Evolutionary conservation across 495 filamentous ascomycete genomes (phyloP), one percentile per base, ranked within the genome.

Genomic region (Baudoinia panamericana): DNA sequence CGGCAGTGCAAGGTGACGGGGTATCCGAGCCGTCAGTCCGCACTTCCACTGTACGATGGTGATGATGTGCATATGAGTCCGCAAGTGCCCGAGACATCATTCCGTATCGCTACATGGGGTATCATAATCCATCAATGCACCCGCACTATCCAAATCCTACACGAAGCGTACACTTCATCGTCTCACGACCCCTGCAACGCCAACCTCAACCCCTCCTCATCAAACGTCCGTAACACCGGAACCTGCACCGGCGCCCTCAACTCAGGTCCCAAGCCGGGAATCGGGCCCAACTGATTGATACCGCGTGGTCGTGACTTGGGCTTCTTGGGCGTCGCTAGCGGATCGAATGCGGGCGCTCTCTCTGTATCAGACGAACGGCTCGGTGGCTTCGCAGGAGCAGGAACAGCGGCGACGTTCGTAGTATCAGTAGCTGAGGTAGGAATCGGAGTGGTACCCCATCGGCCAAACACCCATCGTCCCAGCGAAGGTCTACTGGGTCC

Each of bases 401-500:
- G 4, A 16, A 17, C 4, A 31, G 23, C 30, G 8, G 18, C 11
- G 12, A 23, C 11, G 34, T 8, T 26, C 8, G 36, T 13, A 15
- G 40, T 16, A 6, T 30, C 20, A 10, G 34, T 30, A n/a, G 30
- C 15, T 26, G 48, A 19, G 11, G 49, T 36, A 8, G 53, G 42
- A 6, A 48, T 36, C 18, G 59, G 55, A 19, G 52, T 48, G 20
- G 39, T 41, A 13, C 60, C 57, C 60, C 60, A 61, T 19, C 55
- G 53, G 1, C 55, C 56, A 17, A 52, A 56, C 6, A 61, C 54
- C 58, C 60, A 63, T 20, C 56, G 58, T 9, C 60, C 60, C 8
- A 61, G 15, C 10, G 29, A 30, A 19, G 18, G 24, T 22, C 20
- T 31, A 13, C 39, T 43, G 38, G 36, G 42, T 12, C 23, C 25